These are phyloP conservation scores for Pneumocystis jirovecii DNA, from an alignment of 1,139 yeast species.

Conservation along the genomic window DNA sequence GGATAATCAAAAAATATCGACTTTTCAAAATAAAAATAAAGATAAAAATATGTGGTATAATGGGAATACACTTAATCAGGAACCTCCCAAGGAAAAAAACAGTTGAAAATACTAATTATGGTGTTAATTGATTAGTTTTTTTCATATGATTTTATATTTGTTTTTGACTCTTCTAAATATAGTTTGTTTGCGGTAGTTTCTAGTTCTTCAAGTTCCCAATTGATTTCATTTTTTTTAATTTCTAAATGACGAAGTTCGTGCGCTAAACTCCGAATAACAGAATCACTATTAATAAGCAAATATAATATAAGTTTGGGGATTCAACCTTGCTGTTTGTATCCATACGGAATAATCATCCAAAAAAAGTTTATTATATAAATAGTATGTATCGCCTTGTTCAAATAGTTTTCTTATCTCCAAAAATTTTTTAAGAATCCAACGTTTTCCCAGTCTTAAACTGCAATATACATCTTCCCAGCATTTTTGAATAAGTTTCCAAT, in stretches of 20 bases:
- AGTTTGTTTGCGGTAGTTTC: conserved; percentile 19
- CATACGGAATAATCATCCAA: conserved; percentile 70
- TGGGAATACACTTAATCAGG: conserved; percentile 1
- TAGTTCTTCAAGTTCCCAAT: conserved; percentile 20
- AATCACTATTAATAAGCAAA: conserved; percentile 21
- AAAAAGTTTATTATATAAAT: conserved; percentile 68
- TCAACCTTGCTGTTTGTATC: conserved; percentile 38
- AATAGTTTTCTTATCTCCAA: conserved; percentile 56
- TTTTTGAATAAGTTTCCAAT: conserved; percentile 41
- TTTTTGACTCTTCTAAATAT: background rate
- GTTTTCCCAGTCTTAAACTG: conserved; percentile 52
- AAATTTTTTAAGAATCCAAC: conserved; percentile 44
- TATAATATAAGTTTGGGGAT: background rate
- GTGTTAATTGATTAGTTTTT: background rate
- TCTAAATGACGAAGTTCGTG: conserved; percentile 38
- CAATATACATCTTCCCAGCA: conserved; percentile 68
- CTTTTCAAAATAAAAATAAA: background rate
- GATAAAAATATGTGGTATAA: conserved; percentile 2
- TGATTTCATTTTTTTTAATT: conserved; percentile 19
- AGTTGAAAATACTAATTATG: background rate
- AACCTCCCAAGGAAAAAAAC: background rate
- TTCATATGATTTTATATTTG: background rate
- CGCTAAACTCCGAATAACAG: conserved; percentile 44
- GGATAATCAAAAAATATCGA: background rate
- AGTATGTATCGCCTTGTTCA: conserved; percentile 72